Base-by-base conservation (phyloP, 192 early-diverging fungal species). In the Physocladia obscura region DNA sequence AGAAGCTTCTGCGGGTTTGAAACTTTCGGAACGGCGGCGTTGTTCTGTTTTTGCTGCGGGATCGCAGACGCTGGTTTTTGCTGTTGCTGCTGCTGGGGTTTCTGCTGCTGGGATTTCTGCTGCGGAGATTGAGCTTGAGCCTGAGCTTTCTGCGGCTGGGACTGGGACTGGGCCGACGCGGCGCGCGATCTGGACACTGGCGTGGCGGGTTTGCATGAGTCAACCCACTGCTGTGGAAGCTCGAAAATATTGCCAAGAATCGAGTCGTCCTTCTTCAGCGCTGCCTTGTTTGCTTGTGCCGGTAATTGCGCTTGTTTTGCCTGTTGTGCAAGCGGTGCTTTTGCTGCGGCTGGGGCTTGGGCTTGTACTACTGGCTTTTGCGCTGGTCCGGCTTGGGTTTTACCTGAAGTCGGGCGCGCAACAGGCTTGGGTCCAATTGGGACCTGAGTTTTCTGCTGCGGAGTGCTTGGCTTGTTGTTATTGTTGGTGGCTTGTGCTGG, bases 231-330 rank as follows among this genome's bases (percentile, higher is more conserved):
- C 15, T 49, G 21, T 13, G 62, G 62, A 49, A 65, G 62, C 22
- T 65, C 62, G 47, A 65, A 65, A 40, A 65, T 65, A 19, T 49
- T 50, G 15, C 62, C 62, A n/a, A 51, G 22, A n/a, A 65, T 49
- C 2, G 62, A 49, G 19, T 62, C 59, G 37, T 62, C 30, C 39
- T 62, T 62, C 40, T 44, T 44, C 40, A 44, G 8, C n/a, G 40
- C 40, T n/a, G n/a, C 40, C 40, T 44, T 8, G 40, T n/a, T 44
- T 44, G 40, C 40, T 44, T n/a, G 40, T n/a, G 34, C 56, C 13
- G n/a, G 13, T 5, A 57, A 15, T 52, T 21, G 50, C 11, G 21
- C 31, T 30, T 21, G 57, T 58, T 36, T 22, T 29, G 60, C 44
- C 15, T 5, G 5, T 3, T 31, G 32, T 30, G 62, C 40, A 31